phyloP scores from a whole-genome alignment of 805 yeast species.

The Wickerhamomyces hampshirensis region DNA sequence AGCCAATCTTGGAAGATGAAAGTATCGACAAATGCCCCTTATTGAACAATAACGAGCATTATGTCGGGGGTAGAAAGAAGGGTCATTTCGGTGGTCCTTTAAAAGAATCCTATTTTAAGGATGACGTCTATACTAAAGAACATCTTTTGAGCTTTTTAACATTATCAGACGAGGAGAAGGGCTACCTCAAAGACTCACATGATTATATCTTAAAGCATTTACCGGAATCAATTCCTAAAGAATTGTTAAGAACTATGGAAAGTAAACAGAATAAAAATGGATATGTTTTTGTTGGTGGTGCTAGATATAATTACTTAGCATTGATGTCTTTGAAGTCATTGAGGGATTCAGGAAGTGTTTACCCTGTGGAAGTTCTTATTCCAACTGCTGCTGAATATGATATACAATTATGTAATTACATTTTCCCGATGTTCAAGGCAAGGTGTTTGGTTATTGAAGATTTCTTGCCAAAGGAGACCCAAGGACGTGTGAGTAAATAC shows the following conservation, averaged over 20 bases:
- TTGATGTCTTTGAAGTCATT: constrained; percentile 45
- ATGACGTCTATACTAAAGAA: constrained; percentile 14
- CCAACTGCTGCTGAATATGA: constrained; percentile 66
- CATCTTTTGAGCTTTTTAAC: constrained; percentile 8
- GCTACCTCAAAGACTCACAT: constrained; percentile 10
- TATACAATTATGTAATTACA: constrained; percentile 53
- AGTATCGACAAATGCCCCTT: constrained; percentile 10
- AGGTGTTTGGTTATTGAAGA: constrained; percentile 51
- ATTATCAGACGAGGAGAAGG: constrained; percentile 7
- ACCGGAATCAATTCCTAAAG: constrained; percentile 21
- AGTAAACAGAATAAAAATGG: constrained; percentile 34
- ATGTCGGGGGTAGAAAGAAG: constrained; percentile 10
- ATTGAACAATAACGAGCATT: constrained; percentile 11
- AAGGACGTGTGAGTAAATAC: constrained; percentile 40
- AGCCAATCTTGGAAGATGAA: constrained; percentile 11
- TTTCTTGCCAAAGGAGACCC: constrained; percentile 41
- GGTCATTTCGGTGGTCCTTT: constrained; percentile 15
- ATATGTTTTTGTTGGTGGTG: constrained; percentile 67
- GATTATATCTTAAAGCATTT: constrained; percentile 23
- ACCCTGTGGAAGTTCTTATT: constrained; percentile 76
- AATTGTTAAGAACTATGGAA: constrained; percentile 2
- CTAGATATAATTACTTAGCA: constrained; percentile 55
- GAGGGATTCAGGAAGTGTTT: constrained; percentile 54
- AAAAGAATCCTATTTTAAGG: constrained; percentile 12
- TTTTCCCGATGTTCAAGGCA: constrained; percentile 58